A percentile compares a stretch with the other conserved stretches of the same genome.
These are phyloP conservation scores for Ceratocystis lukuohia DNA, from an alignment of 2,329 filamentous ascomycete genomes.

Conservation along the genomic window DNA sequence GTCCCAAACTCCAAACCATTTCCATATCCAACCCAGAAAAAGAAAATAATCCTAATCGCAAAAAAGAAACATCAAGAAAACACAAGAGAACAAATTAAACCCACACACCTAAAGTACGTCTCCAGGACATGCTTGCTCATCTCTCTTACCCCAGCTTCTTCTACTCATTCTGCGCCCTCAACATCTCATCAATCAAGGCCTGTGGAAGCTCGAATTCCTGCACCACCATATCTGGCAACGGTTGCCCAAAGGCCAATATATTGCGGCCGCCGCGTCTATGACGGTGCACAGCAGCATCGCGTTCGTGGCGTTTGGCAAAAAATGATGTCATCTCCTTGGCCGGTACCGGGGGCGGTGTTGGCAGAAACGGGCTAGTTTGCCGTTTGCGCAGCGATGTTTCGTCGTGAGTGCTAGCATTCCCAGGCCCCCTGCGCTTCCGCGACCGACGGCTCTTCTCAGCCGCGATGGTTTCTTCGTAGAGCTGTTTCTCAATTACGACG, in stretches of 20 bases:
- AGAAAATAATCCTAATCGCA: neutral
- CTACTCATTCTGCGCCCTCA: slow-evolving; percentile 22
- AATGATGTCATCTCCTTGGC: slow-evolving; percentile 69
- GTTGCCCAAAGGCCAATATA: slow-evolving; percentile 66
- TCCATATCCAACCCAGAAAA: neutral
- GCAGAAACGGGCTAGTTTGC: slow-evolving; percentile 20
- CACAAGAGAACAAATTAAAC: neutral
- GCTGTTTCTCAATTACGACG: slow-evolving; percentile 57
- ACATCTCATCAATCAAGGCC: slow-evolving; percentile 44
- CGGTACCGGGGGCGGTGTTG: slow-evolving; percentile 25
- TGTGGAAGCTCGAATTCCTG: slow-evolving; percentile 62
- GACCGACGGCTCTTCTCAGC: slow-evolving; percentile 19
- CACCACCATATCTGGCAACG: slow-evolving; percentile 59
- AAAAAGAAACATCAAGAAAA: neutral
- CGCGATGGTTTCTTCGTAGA: slow-evolving; percentile 53
- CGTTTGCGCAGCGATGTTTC: slow-evolving; percentile 21
- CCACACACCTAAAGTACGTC: neutral
- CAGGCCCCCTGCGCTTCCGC: slow-evolving; percentile 21
- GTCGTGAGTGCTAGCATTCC: slow-evolving; percentile 19
- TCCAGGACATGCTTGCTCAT: neutral
- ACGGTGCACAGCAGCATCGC: slow-evolving; percentile 64
- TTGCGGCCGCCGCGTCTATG: slow-evolving; percentile 56
- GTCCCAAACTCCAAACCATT: slow-evolving; percentile 1
- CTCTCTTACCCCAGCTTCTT: neutral
- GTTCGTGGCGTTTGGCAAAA: slow-evolving; percentile 65